phyloP scores from a whole-genome alignment of 2,329 filamentous ascomycete genomes.

The Xylaria sp. region DNA sequence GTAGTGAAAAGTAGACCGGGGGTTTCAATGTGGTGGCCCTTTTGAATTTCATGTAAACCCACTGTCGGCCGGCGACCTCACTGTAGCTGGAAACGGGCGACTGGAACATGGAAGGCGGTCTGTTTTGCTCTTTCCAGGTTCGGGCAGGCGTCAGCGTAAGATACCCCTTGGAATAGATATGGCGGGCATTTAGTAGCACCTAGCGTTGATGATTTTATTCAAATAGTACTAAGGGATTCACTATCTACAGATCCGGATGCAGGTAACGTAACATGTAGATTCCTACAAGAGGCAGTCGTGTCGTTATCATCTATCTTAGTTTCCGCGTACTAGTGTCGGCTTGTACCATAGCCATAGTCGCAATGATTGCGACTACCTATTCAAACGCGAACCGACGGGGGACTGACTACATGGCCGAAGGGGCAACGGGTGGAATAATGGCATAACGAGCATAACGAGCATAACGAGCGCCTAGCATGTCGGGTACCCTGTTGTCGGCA shows the following conservation, averaged over 20 bases:
- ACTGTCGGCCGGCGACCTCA: not conserved
- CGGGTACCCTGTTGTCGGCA: not conserved
- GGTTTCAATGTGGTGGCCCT: not conserved
- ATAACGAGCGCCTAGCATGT: not conserved
- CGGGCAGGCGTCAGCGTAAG: constrained; percentile 26
- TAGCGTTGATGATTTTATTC: constrained; percentile 5
- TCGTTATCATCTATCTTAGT: not conserved
- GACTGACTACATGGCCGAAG: not conserved
- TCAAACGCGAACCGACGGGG: not conserved
- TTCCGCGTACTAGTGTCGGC: not conserved
- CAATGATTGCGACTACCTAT: not conserved
- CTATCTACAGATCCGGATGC: constrained; percentile 7
- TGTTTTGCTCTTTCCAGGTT: constrained; percentile 11
- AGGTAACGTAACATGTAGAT: not conserved
- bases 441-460: no score
- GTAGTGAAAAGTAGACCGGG: constrained; percentile 34
- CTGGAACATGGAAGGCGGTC: constrained; percentile 7
- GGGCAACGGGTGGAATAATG: not conserved
- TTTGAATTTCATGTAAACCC: constrained; percentile 5
- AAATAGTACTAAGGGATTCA: not conserved
- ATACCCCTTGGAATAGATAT: constrained; percentile 29
- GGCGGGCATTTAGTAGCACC: constrained; percentile 3
- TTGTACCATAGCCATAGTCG: not conserved
- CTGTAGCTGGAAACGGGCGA: not conserved
- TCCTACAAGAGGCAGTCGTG: not conserved